Base-by-base conservation (phyloP, 2,329 filamentous ascomycete genomes). In the Cytospora paraplurivora region DNA sequence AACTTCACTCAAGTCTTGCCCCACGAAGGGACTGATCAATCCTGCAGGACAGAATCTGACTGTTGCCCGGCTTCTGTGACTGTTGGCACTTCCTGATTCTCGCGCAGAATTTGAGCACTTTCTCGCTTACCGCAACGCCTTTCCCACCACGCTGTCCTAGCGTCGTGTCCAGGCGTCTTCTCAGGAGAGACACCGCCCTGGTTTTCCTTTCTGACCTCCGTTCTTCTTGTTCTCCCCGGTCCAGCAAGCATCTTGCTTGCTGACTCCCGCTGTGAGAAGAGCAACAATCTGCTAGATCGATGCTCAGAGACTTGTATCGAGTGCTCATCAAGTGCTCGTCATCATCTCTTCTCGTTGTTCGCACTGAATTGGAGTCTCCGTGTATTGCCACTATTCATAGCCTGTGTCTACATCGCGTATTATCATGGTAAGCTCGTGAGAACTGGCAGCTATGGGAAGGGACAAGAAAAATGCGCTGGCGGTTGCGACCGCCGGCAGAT, bases 361-460 rank as follows among this genome's bases (percentile, higher is more conserved):
- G 41, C 38, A 52, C 65, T 50, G 57, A 63, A 47, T 56, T 41
- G 37, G 49, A 51, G 17, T 35, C 52, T 44, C 44, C 58, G 44
- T 60, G 51, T 59, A 11, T 50, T 32, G 17, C 51, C 41, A 53
- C 27, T 50, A 6, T 56, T 38, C 17, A 35, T 51, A 59, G 13
- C 49, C 33, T 59, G 54, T 47, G 52, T 44, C 51, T 32, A 55
- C 51, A 55, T 50, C 37, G 51, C 49, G 19, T 52, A 53, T 55
- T 34, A 55, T 47, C 52, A 72, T 70, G 71, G 67, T 70, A 69
- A 70, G 70, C 62, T 61, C 66, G 47, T 70, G 67, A 66, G 47
- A 21, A 56, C 49, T 51, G 34, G 38, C 62, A 68, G 50, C 44
- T 58, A 75, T 73, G 73, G 72, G 68, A 62, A 71, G 70, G 68